Conservation (phyloP, 106 monocot genomes). For the Phalaenopsis aphrodite region DNA sequence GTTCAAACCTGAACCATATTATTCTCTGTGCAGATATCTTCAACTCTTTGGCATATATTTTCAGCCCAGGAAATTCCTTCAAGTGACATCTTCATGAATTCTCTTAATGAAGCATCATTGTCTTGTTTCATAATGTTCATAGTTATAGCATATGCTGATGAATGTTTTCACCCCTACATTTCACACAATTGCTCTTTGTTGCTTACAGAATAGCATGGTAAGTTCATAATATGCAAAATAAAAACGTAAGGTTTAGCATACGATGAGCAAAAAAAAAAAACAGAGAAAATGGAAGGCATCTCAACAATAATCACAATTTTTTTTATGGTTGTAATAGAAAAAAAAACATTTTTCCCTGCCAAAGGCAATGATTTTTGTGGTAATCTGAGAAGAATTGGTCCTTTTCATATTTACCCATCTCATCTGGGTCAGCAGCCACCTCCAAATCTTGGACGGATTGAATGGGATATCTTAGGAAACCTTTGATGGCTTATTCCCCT, state of each 20-base stretch:
- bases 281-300: background rate
- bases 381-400: too few relatives aligned
- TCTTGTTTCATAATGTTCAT: background rate
- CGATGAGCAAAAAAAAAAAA: background rate
- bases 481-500: too few relatives aligned
- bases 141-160: background rate
- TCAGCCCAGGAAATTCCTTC: constrained; percentile 7
- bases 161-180: background rate
- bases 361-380: too few relatives aligned
- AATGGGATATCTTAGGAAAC: too few relatives aligned
- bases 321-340: background rate
- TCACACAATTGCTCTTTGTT: background rate
- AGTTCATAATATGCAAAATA: background rate
- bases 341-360: background rate
- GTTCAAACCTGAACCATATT: constrained; percentile 5
- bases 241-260: background rate
- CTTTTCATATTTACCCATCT: too few relatives aligned
- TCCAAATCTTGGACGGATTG: too few relatives aligned
- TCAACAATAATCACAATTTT: background rate
- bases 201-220: background rate
- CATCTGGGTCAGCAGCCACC: too few relatives aligned
- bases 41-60: constrained; percentile 6
- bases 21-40: background rate
- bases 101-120: background rate
- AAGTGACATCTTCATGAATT: constrained; percentile 1